Evolutionary conservation across 805 yeast species (phyloP).

Genomic region (Saturnispora gosingensis): DNA sequence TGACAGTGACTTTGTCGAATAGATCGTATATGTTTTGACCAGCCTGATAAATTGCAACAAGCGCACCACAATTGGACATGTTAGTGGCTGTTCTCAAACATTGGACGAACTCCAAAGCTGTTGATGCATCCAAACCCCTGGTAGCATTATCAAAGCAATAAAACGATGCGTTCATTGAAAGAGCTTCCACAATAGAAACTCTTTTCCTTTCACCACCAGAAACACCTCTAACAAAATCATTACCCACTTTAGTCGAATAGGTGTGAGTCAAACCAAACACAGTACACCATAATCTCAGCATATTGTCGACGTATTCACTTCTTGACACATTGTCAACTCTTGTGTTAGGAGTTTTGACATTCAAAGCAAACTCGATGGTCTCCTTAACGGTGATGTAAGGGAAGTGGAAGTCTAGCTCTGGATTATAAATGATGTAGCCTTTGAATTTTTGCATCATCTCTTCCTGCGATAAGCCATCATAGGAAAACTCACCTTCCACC

Average conservation of each 20-base stretch:
- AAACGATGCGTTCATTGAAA: conserved; percentile 42
- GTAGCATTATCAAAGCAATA: conserved; percentile 65
- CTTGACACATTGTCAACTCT: conserved; percentile 34
- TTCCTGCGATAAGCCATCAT: conserved; percentile 52
- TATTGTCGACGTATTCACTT: conserved; percentile 32
- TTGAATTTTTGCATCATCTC: conserved; percentile 53
- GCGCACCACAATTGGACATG: conserved; percentile 45
- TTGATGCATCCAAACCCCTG: conserved; percentile 61
- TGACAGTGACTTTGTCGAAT: conserved; percentile 51
- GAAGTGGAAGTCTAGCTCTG: conserved; percentile 62
- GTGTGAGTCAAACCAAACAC: conserved; percentile 53
- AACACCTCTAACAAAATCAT: conserved; percentile 56
- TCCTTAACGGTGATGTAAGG: conserved; percentile 70
- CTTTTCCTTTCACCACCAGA: conserved; percentile 70
- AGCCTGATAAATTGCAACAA: conserved; percentile 61
- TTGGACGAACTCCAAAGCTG: conserved; percentile 56
- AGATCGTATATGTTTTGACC: conserved; percentile 54
- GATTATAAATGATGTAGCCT: conserved; percentile 47
- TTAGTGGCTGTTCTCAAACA: conserved; percentile 54
- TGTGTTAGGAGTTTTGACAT: conserved; percentile 53
- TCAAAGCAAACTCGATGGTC: conserved; percentile 62
- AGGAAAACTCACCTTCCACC: conserved; percentile 46
- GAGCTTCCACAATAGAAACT: conserved; percentile 58
- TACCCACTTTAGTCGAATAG: conserved; percentile 52
- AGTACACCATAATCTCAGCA: conserved; percentile 43